Evolutionary conservation across 345 rosid genomes (phyloP).

Genomic region (Citrus maxima): DNA sequence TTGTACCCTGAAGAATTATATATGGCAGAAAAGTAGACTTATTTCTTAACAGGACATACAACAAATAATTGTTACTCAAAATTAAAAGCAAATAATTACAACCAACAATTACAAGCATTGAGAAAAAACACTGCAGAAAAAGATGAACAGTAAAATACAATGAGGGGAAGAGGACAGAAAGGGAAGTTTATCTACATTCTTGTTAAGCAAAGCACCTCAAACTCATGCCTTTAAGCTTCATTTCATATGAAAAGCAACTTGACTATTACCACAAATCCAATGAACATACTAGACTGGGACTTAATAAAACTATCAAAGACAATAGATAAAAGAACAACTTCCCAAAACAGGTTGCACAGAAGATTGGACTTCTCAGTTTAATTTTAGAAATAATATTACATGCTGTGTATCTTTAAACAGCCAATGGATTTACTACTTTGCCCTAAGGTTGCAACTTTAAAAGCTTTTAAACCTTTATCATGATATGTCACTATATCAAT

Average conservation of each 20-base stretch:
- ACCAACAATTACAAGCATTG: background rate
- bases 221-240: background rate
- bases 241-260: background rate
- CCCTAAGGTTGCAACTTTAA: background rate
- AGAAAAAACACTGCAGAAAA: background rate
- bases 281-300: background rate
- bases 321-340: background rate
- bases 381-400: background rate
- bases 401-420: background rate
- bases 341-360: background rate
- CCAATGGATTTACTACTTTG: background rate
- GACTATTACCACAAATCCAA: background rate
- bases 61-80: background rate
- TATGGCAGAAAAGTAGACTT: background rate
- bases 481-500: background rate
- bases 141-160: background rate
- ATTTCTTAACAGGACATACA: background rate
- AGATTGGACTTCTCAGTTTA: background rate
- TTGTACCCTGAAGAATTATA: background rate
- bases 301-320: background rate
- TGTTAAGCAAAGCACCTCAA: background rate
- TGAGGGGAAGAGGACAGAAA: background rate
- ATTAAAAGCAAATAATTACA: no score
- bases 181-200: background rate
- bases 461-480: no score